Evolutionary conservation across 225 moss, liverwort and hornwort species (phyloP), one percentile per base, ranked within the genome.

Genomic region (Polytrichum commune): DNA sequence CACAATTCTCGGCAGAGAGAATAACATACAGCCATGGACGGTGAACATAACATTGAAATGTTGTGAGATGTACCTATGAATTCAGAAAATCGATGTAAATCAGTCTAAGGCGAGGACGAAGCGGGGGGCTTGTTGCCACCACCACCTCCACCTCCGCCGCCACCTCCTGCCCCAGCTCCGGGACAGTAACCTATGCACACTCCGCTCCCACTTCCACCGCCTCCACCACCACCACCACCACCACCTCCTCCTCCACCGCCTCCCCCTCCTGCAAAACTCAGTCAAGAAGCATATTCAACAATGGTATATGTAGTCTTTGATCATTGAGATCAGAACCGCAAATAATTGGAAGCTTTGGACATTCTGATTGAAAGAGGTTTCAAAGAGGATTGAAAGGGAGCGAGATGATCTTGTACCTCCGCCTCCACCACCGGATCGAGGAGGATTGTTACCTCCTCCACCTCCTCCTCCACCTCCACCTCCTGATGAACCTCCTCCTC

Each of bases 141-240:
- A 3, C 57, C 57, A 20, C 58, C 58, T 1, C 77, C 77, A 1
- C 72, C 77, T 0, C 77, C 77, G 8, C 72, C 72, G 0, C 77
- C 77, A 5, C 72, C 71, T 30, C 77, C 77, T 23, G 61, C 53
- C 13, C 75, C 75, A 2, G 55, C 60, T 53, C 77, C 77, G 0
- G 72, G 77, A 60, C 77, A 77, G 5, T 16, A 77, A 8, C 77
- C 77, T 5, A 77, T 33, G 72, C 77, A 77, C 3, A 77, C 1
- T 6, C 77, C 71, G 53, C 71, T 65, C 0, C 72, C 67, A 19
- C 57, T 8, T 58, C 57, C 57, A 58, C 57, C 57, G 8, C 57
- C 58, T 22, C 58, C 58, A 7, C 58, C 58, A 1, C 26, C 27
- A 1, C 25, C 27, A 18, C 63, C 24, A 0, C 24, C 63, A 2